Evolutionary conservation across 495 filamentous ascomycete species (phyloP).

Genomic region (Lasiosphaeria ovina): DNA sequence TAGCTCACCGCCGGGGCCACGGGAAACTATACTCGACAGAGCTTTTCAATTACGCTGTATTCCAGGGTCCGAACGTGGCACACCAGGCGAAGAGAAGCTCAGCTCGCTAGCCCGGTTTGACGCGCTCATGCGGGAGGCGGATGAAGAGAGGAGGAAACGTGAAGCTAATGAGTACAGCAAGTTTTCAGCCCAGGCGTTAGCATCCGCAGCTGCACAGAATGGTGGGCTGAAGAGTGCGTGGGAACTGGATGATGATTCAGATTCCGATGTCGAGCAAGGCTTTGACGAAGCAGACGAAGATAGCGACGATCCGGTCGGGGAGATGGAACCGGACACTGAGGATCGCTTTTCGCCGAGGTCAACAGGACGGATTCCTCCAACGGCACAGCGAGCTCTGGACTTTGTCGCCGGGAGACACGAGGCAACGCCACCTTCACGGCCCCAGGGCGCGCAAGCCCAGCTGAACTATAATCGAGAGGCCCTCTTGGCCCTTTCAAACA

Average conservation of each 20-base stretch:
- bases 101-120: conserved; percentile 58
- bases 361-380: conserved; percentile 28
- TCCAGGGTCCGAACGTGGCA: conserved; percentile 45
- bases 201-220: conserved; percentile 9
- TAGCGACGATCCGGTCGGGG: conserved; percentile 34
- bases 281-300: conserved; percentile 43
- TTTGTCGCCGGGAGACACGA: conserved; percentile 47
- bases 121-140: conserved; percentile 55
- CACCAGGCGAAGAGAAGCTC: conserved; percentile 53
- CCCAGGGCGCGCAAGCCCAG: conserved; percentile 17
- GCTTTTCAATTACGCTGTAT: conserved; percentile 57
- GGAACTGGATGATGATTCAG: conserved; percentile 43
- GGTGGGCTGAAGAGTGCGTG: conserved; percentile 43
- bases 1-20: conserved; percentile 42
- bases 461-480: conserved; percentile 34
- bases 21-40: conserved; percentile 60
- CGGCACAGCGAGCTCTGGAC: conserved; percentile 45
- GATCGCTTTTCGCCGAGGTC: conserved; percentile 26
- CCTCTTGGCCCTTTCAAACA: conserved; percentile 32
- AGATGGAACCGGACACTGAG: conserved; percentile 31
- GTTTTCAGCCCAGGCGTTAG: conserved; percentile 18
- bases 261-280: conserved; percentile 28
- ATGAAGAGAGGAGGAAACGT: conserved; percentile 42
- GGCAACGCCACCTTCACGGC: conserved; percentile 17
- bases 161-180: conserved; percentile 26